phyloP scores from a whole-genome alignment of 257 asterid genomes.

The Handroanthus guayacan region DNA sequence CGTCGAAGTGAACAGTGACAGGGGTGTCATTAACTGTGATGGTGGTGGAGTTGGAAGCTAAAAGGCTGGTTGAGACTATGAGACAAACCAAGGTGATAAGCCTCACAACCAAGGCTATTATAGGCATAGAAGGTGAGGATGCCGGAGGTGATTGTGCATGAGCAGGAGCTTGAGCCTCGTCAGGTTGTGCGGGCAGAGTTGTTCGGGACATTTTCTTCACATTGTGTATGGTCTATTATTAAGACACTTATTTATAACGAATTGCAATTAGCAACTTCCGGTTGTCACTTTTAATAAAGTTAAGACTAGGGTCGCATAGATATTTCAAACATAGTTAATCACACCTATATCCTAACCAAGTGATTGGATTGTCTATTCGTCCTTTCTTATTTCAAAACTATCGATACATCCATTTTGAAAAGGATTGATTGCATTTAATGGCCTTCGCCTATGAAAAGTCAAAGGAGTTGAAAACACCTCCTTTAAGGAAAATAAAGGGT shows the following conservation, averaged over 20 bases:
- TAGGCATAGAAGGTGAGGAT: not conserved
- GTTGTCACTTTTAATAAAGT: too few species aligned
- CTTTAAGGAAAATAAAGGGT: too few species aligned
- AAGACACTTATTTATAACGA: too few species aligned
- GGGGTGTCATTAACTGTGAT: not conserved
- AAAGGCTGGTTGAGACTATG: slow-evolving; percentile 23
- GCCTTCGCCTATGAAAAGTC: too few species aligned
- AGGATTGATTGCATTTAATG: too few species aligned
- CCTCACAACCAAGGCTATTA: slow-evolving; percentile 16
- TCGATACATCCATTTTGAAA: too few species aligned
- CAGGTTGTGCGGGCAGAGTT: slow-evolving; percentile 2
- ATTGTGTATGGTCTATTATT: not conserved
- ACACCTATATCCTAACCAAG: too few species aligned
- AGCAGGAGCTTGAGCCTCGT: slow-evolving; percentile 11
- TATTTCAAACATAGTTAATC: too few species aligned
- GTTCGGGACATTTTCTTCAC: not conserved
- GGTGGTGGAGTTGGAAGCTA: slow-evolving; percentile 32
- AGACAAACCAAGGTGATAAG: slow-evolving; percentile 29
- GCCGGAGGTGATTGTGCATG: not conserved
- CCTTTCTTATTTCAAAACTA: too few species aligned
- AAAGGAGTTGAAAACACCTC: too few species aligned
- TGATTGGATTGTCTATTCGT: too few species aligned
- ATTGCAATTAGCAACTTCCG: not conserved
- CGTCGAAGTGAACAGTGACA: slow-evolving; percentile 26
- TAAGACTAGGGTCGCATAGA: too few species aligned